A percentile compares a stretch with the other conserved stretches of the same genome.
Evolutionary conservation across 352 stramenopile species (phyloP).

Genomic region (Pythium biforme): DNA sequence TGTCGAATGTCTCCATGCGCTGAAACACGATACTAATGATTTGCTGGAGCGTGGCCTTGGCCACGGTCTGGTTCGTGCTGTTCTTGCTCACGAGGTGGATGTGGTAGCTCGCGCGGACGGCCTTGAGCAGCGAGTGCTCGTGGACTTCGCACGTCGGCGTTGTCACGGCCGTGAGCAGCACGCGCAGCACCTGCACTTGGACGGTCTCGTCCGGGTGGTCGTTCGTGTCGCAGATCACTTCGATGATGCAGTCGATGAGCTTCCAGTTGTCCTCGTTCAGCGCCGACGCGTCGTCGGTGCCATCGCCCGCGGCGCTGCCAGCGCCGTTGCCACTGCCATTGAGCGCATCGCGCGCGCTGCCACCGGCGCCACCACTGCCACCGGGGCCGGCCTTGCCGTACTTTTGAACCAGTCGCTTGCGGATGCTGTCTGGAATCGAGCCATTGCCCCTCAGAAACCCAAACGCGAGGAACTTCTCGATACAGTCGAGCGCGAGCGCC

Average conservation of each 20-base stretch:
- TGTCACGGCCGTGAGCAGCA: conserved; percentile 90
- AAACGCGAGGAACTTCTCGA: conserved; percentile 91
- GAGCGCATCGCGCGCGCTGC: conserved; percentile 2
- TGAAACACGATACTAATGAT: conserved; percentile 96
- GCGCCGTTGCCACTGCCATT: conserved; percentile 17
- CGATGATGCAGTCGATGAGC: conserved; percentile 87
- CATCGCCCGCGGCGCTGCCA: conserved; percentile 1
- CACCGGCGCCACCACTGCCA: conserved; percentile 14
- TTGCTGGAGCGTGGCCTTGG: conserved; percentile 97
- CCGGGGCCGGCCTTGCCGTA: conserved; percentile 25
- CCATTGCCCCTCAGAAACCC: conserved; percentile 74
- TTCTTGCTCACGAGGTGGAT: conserved; percentile 94
- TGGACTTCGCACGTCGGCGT: conserved; percentile 90
- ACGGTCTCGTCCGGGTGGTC: conserved; percentile 90
- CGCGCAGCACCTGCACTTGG: conserved; percentile 92
- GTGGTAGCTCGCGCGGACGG: conserved; percentile 95
- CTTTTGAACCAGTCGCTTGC: conserved; percentile 66
- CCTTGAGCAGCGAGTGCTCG: conserved; percentile 92
- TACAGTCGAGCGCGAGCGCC: conserved; percentile 79
- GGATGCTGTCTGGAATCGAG: conserved; percentile 57
- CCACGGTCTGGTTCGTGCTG: conserved; percentile 94
- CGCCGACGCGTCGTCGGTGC: conserved; percentile 24
- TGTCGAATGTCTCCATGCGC: conserved; percentile 93
- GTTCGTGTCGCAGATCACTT: conserved; percentile 89
- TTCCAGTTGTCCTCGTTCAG: conserved; percentile 59